Percentiles rank a stretch among this genome's conserved stretches.
These are phyloP conservation scores for Monilinia laxa DNA, from an alignment of 2,329 filamentous ascomycete species.

Conservation along the genomic window DNA sequence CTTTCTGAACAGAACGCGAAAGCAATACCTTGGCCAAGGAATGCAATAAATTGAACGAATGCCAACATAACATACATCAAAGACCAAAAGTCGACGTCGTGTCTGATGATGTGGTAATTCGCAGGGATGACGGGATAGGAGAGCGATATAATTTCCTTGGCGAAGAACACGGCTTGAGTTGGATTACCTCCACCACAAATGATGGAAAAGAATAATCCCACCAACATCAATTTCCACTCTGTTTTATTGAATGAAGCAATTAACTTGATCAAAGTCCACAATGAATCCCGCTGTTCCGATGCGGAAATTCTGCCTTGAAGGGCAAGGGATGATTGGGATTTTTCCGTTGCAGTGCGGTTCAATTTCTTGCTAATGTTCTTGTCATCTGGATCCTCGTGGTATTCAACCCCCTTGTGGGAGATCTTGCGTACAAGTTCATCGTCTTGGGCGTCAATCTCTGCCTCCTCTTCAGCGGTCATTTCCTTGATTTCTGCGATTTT, in stretches of 20 bases:
- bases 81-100: constrained; percentile 80
- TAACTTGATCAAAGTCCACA: constrained; percentile 76
- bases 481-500: constrained; percentile 67
- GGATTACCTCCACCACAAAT: constrained; percentile 82
- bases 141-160: constrained; percentile 78
- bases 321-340: constrained; percentile 68
- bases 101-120: constrained; percentile 52
- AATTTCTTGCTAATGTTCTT: constrained; percentile 57
- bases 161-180: constrained; percentile 76
- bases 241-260: constrained; percentile 75
- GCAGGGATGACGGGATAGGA: constrained; percentile 41
- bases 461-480: constrained; percentile 52
- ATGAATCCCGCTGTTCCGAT: constrained; percentile 58
- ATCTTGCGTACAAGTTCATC: constrained; percentile 52
- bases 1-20: constrained; percentile 87
- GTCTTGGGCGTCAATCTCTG: constrained; percentile 50
- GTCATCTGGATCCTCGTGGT: constrained; percentile 60
- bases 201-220: constrained; percentile 71
- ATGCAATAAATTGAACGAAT: constrained; percentile 68
- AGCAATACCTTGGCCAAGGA: constrained; percentile 64
- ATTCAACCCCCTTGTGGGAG: constrained; percentile 44
- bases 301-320: constrained; percentile 57
- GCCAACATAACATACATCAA: constrained; percentile 87
- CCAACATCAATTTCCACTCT: constrained; percentile 69
- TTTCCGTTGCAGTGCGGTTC: constrained; percentile 53